Evolutionary conservation across 352 stramenopile genomes (phyloP).

Genomic region (Lagenidium sp.): DNA sequence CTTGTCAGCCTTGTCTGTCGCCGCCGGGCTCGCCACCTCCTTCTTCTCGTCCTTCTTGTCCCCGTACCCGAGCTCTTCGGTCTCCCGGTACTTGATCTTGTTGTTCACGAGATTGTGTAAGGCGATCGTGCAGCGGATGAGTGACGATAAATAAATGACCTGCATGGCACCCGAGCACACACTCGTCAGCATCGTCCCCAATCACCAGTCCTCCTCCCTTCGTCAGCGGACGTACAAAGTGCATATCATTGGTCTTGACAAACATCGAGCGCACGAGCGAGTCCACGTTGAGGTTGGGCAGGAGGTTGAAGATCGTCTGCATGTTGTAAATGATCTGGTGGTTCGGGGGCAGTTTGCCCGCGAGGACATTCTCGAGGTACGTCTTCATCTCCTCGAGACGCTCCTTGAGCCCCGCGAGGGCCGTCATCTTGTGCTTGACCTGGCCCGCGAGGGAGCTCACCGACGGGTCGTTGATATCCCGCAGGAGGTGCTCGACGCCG

Average conservation of each 20-base stretch:
- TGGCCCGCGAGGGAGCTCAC: constrained; percentile 96
- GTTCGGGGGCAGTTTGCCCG: constrained; percentile 61
- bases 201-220: not conserved
- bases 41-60: constrained; percentile 11
- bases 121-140: constrained; percentile 97
- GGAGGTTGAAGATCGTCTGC: constrained; percentile 99
- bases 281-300: constrained; percentile 98
- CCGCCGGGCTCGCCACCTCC: constrained; percentile 7
- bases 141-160: constrained; percentile 96
- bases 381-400: constrained; percentile 97
- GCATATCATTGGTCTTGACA: constrained; percentile 99
- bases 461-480: constrained; percentile 99
- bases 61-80: constrained; percentile 51
- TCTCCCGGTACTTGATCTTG: constrained; percentile 96
- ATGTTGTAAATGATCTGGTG: constrained; percentile 99
- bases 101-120: constrained; percentile 99
- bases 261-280: constrained; percentile 96
- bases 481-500: constrained; percentile 97
- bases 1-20: not conserved
- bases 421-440: constrained; percentile 98
- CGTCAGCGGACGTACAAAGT: constrained; percentile 81
- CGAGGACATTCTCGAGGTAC: constrained; percentile 94
- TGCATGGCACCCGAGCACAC: constrained; percentile 13
- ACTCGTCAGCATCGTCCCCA: constrained; percentile 1
- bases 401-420: constrained; percentile 89